Percentiles rank a stretch among this genome's conserved stretches.
Evolutionary conservation across 352 stramenopile species (phyloP).

Genomic region (Phytophthora chlamydospora): DNA sequence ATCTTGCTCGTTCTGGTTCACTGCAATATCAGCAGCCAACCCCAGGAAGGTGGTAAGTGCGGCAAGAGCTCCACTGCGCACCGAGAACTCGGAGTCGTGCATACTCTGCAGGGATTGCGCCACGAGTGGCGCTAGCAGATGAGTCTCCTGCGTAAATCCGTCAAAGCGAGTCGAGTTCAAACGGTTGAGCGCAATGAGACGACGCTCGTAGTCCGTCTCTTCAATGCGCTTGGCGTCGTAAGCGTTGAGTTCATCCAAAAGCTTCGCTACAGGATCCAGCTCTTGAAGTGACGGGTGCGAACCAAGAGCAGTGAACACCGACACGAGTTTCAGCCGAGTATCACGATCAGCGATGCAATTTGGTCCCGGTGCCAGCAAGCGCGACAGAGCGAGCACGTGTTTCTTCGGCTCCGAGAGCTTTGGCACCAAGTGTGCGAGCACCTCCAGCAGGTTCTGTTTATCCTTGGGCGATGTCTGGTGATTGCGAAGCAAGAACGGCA

Average conservation of each 20-base stretch:
- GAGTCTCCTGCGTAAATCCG: slow-evolving; percentile 60
- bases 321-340: slow-evolving; percentile 66
- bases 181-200: slow-evolving; percentile 74
- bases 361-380: slow-evolving; percentile 72
- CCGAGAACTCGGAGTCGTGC: slow-evolving; percentile 86
- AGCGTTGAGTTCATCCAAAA: slow-evolving; percentile 73
- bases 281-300: slow-evolving; percentile 39
- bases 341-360: slow-evolving; percentile 75
- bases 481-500: slow-evolving; percentile 86
- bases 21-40: slow-evolving; percentile 44
- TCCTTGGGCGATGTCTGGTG: slow-evolving; percentile 76
- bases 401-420: slow-evolving; percentile 75
- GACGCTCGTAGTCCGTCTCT: slow-evolving; percentile 84
- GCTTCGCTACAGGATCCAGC: slow-evolving; percentile 47
- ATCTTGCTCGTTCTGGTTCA: slow-evolving; percentile 20
- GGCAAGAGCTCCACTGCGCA: slow-evolving; percentile 73
- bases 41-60: slow-evolving; percentile 62
- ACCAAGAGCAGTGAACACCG: slow-evolving; percentile 74
- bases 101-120: slow-evolving; percentile 84
- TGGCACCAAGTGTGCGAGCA: slow-evolving; percentile 78
- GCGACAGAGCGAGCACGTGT: slow-evolving; percentile 78
- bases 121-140: slow-evolving; percentile 76
- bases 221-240: slow-evolving; percentile 84
- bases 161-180: slow-evolving; percentile 72
- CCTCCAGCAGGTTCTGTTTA: slow-evolving; percentile 83